Evolutionary conservation across 805 yeast species (phyloP), one percentile per base, ranked within the genome.

Genomic region (Nakazawaea sp.): DNA sequence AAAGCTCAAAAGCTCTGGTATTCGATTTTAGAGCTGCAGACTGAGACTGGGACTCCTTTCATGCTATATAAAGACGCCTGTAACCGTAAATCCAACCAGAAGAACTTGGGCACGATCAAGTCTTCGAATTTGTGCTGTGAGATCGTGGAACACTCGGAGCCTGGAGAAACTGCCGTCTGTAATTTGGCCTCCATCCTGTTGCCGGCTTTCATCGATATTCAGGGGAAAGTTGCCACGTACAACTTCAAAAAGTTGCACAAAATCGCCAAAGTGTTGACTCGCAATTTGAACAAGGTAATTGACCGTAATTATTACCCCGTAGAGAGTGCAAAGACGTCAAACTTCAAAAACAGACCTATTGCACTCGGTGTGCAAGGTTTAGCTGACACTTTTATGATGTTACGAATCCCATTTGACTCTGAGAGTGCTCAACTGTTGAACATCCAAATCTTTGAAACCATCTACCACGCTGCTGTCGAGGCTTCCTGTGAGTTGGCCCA

Each of bases 361-460:
- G 80, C 80, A 28, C 61, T 74, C 41, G 81, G 81, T 56, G 80
- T 74, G 35, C 81, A 74, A 57, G 81, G 81, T 48, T 63, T 74
- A 35, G 79, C 81, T 24, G 81, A 74, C 50, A 58, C 75, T 4
- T 74, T 74, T 50, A 69, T 72, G 73, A 62, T 62, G 41, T 60
- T 73, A 51, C 63, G 80, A 55, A 50, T 72, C 45, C 76, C 79
- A 30, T 74, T 74, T 49, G 80, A 73, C 52, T 71, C 78, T 23
- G 68, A 61, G 47, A 75, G 69, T 48, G 79, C 81, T 16, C 64
- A 66, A 47, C 70, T 68, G 47, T 64, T 74, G 50, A 74, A 74
- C 52, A 70, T 70, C 44, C 78, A 72, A 56, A 73, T 74, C 43
- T 74, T 74, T 49, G 81, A 74, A 58, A 74, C 80, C 45, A 72